Percentiles rank a stretch among this genome's conserved stretches.
phyloP scores from a whole-genome alignment of 2,329 filamentous ascomycete genomes.

The Aureobasidium subglaciale region DNA sequence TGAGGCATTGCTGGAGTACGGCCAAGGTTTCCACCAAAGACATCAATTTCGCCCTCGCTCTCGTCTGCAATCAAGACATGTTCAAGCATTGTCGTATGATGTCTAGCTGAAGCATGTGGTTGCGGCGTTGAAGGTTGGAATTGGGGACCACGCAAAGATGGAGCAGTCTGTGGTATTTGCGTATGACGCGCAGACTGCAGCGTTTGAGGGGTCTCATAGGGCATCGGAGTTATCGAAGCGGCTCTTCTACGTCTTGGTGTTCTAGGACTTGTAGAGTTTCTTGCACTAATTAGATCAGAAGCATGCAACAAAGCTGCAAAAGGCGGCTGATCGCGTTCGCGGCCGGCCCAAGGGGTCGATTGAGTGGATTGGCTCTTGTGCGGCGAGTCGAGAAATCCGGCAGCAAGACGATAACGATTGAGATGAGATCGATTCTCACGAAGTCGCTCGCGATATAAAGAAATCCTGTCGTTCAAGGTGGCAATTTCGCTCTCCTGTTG shows the following conservation, averaged over 20 bases:
- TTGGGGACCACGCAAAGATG: slow-evolving; percentile 4
- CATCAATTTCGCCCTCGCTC: slow-evolving; percentile 49
- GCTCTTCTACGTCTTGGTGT: slow-evolving; percentile 58
- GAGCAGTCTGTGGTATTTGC: slow-evolving; percentile 17
- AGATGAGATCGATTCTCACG: slow-evolving; percentile 85
- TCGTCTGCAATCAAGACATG: slow-evolving; percentile 44
- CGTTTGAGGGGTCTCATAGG: slow-evolving; percentile 27
- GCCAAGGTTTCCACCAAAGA: slow-evolving; percentile 47
- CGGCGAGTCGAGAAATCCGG: slow-evolving; percentile 43
- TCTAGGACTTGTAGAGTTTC: slow-evolving; percentile 38
- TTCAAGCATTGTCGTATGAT: neutral
- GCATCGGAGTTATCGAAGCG: slow-evolving; percentile 21
- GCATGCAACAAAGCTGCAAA: slow-evolving; percentile 71
- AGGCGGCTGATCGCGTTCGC: slow-evolving; percentile 31
- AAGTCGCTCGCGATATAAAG: slow-evolving; percentile 73
- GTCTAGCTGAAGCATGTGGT: neutral
- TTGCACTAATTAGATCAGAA: slow-evolving; percentile 69
- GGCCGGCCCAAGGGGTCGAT: slow-evolving; percentile 31
- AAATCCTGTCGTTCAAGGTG: slow-evolving; percentile 65
- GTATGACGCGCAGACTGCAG: slow-evolving; percentile 26
- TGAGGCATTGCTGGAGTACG: neutral
- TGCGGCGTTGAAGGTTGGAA: neutral
- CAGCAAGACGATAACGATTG: slow-evolving; percentile 63
- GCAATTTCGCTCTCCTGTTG: slow-evolving; percentile 68
- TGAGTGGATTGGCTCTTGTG: neutral